These are phyloP conservation scores for Draba incana DNA, from an alignment of 345 rosid species.

Conservation along the genomic window DNA sequence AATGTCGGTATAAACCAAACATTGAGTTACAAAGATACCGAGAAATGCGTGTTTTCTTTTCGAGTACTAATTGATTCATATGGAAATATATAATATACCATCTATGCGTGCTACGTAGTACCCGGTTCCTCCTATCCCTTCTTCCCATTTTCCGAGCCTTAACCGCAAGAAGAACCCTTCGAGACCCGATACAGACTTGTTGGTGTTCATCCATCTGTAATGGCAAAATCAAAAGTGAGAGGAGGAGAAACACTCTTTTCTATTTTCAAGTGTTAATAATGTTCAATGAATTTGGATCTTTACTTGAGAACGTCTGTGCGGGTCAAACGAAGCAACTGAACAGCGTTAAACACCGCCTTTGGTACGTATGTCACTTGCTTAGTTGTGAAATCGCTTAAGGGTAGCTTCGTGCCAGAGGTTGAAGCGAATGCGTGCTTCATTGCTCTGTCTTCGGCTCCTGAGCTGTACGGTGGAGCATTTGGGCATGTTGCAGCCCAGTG, in stretches of 20 bases:
- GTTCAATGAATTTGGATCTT: slow-evolving; percentile 13
- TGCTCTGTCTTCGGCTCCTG: slow-evolving; percentile 40
- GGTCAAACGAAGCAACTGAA: slow-evolving; percentile 70
- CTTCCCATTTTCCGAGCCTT: slow-evolving; percentile 81
- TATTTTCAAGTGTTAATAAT: neutral
- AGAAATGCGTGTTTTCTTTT: neutral
- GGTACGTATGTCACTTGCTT: slow-evolving; percentile 43
- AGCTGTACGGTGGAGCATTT: slow-evolving; percentile 39
- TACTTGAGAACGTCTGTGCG: slow-evolving; percentile 75
- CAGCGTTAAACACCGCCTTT: slow-evolving; percentile 53
- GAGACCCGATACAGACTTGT: slow-evolving; percentile 52
- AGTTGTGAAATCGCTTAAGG: slow-evolving; percentile 25
- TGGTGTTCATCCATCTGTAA: slow-evolving; percentile 66
- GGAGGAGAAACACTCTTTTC: neutral
- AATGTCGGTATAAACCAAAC: slow-evolving; percentile 12
- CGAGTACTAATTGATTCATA: neutral
- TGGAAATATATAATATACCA: slow-evolving; percentile 51
- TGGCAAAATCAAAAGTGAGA: neutral
- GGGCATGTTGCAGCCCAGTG: slow-evolving; percentile 90
- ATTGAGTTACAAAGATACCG: neutral
- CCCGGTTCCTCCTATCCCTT: slow-evolving; percentile 71
- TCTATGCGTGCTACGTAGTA: slow-evolving; percentile 74
- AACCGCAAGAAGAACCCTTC: slow-evolving; percentile 80
- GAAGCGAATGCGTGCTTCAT: slow-evolving; percentile 39
- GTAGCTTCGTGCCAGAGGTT: slow-evolving; percentile 44